Conservation (phyloP, 1,139 yeast species). For the Geotrichum siamense region DNA sequence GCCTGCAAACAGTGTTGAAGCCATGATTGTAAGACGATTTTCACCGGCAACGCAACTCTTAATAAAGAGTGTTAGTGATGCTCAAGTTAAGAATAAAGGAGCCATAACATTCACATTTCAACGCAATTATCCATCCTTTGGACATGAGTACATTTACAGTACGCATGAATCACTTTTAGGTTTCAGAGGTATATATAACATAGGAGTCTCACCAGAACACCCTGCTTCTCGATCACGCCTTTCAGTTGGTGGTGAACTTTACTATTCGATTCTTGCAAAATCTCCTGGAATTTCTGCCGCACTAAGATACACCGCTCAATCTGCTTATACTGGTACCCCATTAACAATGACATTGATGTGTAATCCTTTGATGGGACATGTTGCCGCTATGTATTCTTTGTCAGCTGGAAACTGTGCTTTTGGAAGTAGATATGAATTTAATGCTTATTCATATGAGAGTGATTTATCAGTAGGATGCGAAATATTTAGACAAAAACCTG, state of each 20-base stretch:
- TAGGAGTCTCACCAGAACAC: constrained; percentile 36
- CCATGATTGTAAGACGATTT: constrained; percentile 69
- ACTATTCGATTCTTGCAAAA: constrained; percentile 80
- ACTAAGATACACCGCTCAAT: constrained; percentile 74
- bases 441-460: constrained; percentile 83
- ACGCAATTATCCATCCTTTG: constrained; percentile 53
- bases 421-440: constrained; percentile 82
- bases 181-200: constrained; percentile 66
- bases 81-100: constrained; percentile 50
- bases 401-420: constrained; percentile 72
- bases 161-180: constrained; percentile 87
- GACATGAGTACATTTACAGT: constrained; percentile 77
- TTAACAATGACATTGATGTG: constrained; percentile 78
- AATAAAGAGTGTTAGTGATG: constrained; percentile 68
- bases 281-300: constrained; percentile 69
- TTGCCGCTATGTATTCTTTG: constrained; percentile 83
- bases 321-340: constrained; percentile 84
- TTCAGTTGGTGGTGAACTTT: constrained; percentile 77
- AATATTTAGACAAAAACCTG: constrained; percentile 45
- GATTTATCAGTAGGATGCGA: constrained; percentile 84
- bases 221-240: constrained; percentile 42
- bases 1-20: constrained; percentile 84
- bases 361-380: constrained; percentile 86
- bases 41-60: constrained; percentile 55
- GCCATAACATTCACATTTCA: constrained; percentile 63